These are phyloP conservation scores for Elongisporangium anandrum DNA, from an alignment of 352 stramenopile genomes.

Conservation along the genomic window DNA sequence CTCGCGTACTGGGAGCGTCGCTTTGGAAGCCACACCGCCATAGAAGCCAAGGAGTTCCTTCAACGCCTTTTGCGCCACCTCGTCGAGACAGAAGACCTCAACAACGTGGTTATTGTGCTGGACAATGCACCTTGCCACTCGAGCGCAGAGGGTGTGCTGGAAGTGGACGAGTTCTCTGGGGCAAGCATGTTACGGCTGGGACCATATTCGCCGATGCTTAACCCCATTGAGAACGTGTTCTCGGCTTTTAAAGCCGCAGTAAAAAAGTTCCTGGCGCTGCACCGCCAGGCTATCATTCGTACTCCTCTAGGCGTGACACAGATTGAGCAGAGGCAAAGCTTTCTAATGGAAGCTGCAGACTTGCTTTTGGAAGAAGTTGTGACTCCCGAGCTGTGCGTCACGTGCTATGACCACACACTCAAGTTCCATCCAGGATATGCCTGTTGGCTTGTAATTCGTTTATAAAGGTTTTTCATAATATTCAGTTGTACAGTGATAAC, in stretches of 20 bases:
- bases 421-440: constrained; percentile 12
- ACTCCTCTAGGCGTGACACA: constrained; percentile 3
- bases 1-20: constrained; percentile 9
- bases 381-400: not conserved
- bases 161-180: constrained; percentile 6
- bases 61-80: not conserved
- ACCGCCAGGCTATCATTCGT: not conserved
- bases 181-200: constrained; percentile 5
- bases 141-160: constrained; percentile 5
- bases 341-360: not conserved
- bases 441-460: constrained; percentile 1
- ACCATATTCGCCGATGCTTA: constrained; percentile 11
- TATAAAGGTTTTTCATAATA: too few relatives aligned
- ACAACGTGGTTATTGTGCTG: constrained; percentile 1
- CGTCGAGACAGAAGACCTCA: not conserved
- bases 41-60: constrained; percentile 5
- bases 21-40: not conserved
- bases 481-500: too few relatives aligned
- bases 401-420: constrained; percentile 5
- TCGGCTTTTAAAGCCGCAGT: constrained; percentile 7
- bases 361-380: not conserved
- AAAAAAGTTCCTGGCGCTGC: constrained; percentile 4
- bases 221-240: constrained; percentile 13
- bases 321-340: not conserved
- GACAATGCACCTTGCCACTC: constrained; percentile 13